These are phyloP conservation scores for Wakefieldia striispora DNA, from an alignment of 768 basidiomycete species.

Conservation along the genomic window DNA sequence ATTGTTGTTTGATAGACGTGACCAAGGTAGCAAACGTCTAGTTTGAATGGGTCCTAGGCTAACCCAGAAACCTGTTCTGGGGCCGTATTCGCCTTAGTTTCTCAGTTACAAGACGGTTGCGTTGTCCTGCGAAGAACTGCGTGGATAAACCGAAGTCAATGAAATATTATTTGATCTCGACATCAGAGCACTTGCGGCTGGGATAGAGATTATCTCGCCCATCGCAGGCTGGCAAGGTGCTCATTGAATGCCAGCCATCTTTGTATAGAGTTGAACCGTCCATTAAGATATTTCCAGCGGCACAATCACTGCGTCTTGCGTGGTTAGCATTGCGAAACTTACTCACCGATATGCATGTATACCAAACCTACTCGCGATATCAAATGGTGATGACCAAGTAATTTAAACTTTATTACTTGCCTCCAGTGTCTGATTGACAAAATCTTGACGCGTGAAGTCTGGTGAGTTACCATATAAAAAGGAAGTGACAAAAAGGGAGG, in stretches of 20 bases:
- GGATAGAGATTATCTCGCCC: not conserved
- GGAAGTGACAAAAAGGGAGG: no score
- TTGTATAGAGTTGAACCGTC: no score
- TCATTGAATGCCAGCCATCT: no score
- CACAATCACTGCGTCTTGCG: slow-evolving; percentile 23
- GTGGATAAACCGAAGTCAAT: slow-evolving; percentile 38
- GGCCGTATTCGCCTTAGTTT: slow-evolving; percentile 12
- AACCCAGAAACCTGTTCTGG: slow-evolving; percentile 21
- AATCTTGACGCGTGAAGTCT: no score
- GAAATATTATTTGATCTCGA: slow-evolving; percentile 31
- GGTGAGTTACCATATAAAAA: no score
- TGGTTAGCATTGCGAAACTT: rapidly evolving
- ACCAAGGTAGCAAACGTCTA: slow-evolving; percentile 30
- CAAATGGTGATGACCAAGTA: no score
- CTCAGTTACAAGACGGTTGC: not conserved
- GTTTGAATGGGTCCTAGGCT: slow-evolving; percentile 31
- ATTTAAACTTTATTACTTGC: slow-evolving; percentile 27
- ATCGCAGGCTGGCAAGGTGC: no score
- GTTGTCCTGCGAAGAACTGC: slow-evolving; percentile 11
- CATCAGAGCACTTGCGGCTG: not conserved
- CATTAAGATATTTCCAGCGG: slow-evolving; percentile 14
- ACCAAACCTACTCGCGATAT: no score
- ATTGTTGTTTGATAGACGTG: slow-evolving; percentile 19
- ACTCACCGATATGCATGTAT: slow-evolving; percentile 36
- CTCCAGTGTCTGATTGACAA: slow-evolving; percentile 27